Evolutionary conservation across 768 basidiomycete species (phyloP).

Genomic region (Aureoboletus auriporus): DNA sequence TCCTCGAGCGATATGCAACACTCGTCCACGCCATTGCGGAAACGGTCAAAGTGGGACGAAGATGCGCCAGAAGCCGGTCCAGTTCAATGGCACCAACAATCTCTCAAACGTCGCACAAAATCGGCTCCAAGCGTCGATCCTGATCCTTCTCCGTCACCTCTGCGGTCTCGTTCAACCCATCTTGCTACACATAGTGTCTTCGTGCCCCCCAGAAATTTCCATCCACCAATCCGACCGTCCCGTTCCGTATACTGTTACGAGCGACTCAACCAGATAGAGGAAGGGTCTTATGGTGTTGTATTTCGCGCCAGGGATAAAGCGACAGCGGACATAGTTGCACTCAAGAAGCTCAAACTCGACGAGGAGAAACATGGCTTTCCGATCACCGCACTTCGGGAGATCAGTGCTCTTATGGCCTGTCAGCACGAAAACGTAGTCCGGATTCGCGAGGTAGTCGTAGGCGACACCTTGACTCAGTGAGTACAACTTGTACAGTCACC

Average conservation of each 20-base stretch:
- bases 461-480: constrained; percentile 97
- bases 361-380: constrained; percentile 99
- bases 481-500: constrained; percentile 35
- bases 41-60: constrained; percentile 73
- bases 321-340: constrained; percentile 91
- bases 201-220: constrained; percentile 69
- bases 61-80: constrained; percentile 44
- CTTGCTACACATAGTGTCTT: constrained; percentile 52
- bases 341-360: constrained; percentile 97
- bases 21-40: constrained; percentile 50
- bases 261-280: constrained; percentile 94
- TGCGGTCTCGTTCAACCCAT: constrained; percentile 11
- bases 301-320: constrained; percentile 94
- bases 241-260: constrained; percentile 95
- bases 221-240: constrained; percentile 80
- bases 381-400: constrained; percentile 91
- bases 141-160: constrained; percentile 14
- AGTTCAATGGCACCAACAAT: constrained; percentile 30
- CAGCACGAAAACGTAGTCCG: constrained; percentile 94
- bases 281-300: constrained; percentile 96
- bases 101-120: constrained; percentile 56
- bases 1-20: constrained; percentile 1
- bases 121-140: constrained; percentile 20
- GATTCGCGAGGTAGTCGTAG: constrained; percentile 97
- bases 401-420: constrained; percentile 95